phyloP scores from a whole-genome alignment of 2,329 filamentous ascomycete genomes.

The Mariannaea elegans region DNA sequence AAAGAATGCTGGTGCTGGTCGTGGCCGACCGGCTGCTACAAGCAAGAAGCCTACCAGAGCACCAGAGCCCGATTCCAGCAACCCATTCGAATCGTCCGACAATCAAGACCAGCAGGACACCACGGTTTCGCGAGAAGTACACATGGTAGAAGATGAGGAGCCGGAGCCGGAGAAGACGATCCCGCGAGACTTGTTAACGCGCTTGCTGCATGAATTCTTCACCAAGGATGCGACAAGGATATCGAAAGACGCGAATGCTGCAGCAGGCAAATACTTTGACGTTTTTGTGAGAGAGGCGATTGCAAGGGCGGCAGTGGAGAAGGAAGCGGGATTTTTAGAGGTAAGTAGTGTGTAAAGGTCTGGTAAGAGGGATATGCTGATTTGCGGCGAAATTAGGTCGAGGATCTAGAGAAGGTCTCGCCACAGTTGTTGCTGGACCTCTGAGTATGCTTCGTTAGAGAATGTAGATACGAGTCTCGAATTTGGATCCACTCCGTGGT shows the following conservation, averaged over 20 bases:
- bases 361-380: slow-evolving; percentile 16
- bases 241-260: slow-evolving; percentile 77
- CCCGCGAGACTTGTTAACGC: slow-evolving; percentile 77
- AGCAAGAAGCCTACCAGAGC: slow-evolving; percentile 35
- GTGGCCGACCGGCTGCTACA: slow-evolving; percentile 47
- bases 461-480: not conserved
- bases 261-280: slow-evolving; percentile 87
- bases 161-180: slow-evolving; percentile 60
- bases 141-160: slow-evolving; percentile 42
- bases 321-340: slow-evolving; percentile 76
- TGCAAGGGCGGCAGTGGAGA: slow-evolving; percentile 78
- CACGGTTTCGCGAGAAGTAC: slow-evolving; percentile 35
- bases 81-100: slow-evolving; percentile 50
- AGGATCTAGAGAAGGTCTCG: slow-evolving; percentile 88
- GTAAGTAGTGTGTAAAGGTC: slow-evolving; percentile 52
- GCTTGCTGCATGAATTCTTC: slow-evolving; percentile 83
- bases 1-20: slow-evolving; percentile 45
- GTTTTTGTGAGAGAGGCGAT: slow-evolving; percentile 91
- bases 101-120: slow-evolving; percentile 24
- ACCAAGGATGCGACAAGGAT: slow-evolving; percentile 75
- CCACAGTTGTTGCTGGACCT: slow-evolving; percentile 89
- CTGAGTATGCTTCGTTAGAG: slow-evolving; percentile 48
- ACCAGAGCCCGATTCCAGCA: slow-evolving; percentile 42
- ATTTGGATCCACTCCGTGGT: too few relatives aligned
- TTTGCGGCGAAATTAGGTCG: slow-evolving; percentile 62